A percentile compares a stretch with the other conserved stretches of the same genome.
Evolutionary conservation across 495 filamentous ascomycete species (phyloP).

Genomic region (Aspergillus incahuasiensis): DNA sequence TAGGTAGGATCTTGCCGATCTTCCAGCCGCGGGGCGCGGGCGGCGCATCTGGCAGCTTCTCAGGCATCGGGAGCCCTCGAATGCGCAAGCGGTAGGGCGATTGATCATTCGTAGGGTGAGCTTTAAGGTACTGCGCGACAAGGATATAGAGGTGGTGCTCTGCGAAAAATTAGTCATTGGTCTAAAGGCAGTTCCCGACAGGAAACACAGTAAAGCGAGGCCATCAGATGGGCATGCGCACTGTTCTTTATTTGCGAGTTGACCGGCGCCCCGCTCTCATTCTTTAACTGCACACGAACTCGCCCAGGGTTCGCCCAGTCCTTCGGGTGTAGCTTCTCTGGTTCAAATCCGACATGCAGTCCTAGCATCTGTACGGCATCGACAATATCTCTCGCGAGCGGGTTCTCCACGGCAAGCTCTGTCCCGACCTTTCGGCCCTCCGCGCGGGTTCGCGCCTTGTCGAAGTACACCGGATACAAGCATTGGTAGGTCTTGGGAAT

Average conservation of each 20-base stretch:
- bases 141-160: constrained; percentile 82
- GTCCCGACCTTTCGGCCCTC: constrained; percentile 73
- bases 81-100: constrained; percentile 62
- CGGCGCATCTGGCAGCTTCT: constrained; percentile 62
- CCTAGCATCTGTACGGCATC: constrained; percentile 72
- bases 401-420: constrained; percentile 72
- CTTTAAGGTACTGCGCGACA: constrained; percentile 66
- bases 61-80: constrained; percentile 59
- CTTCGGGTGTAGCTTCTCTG: constrained; percentile 86
- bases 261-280: constrained; percentile 42
- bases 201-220: neutral
- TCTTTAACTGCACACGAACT: constrained; percentile 72
- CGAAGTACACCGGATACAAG: constrained; percentile 94
- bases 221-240: constrained; percentile 35
- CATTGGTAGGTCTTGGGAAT: constrained; percentile 77
- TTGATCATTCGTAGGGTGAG: constrained; percentile 70
- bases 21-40: constrained; percentile 90
- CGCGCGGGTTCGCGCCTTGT: constrained; percentile 64
- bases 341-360: constrained; percentile 77
- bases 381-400: constrained; percentile 83
- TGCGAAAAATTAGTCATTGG: constrained; percentile 19
- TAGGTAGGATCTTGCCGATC: constrained; percentile 73
- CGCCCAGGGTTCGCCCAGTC: constrained; percentile 97
- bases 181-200: neutral
- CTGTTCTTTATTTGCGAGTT: constrained; percentile 69